Evolutionary conservation across 805 yeast species (phyloP).

Genomic region (Pichia nakasei): DNA sequence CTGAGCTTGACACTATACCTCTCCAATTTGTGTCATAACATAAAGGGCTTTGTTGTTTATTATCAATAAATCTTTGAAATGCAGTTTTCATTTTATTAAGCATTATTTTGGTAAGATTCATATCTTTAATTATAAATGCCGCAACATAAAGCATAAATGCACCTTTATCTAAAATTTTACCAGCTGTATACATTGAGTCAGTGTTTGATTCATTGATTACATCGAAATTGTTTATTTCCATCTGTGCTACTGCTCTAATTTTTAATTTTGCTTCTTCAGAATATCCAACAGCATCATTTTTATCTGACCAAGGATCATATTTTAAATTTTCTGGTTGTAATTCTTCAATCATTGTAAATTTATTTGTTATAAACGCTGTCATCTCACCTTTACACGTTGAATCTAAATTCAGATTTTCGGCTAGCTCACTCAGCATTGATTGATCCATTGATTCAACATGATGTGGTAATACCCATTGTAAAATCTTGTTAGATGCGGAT

Average conservation of each 20-base stretch:
- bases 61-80: conserved; percentile 55
- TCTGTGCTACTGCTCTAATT: conserved; percentile 40
- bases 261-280: conserved; percentile 30
- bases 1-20: conserved; percentile 68
- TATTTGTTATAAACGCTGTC: conserved; percentile 35
- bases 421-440: conserved; percentile 15
- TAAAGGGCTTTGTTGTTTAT: conserved; percentile 64
- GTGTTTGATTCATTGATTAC: conserved; percentile 49
- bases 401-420: conserved; percentile 30
- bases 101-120: conserved; percentile 38
- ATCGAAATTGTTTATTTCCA: conserved; percentile 45
- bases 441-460: conserved; percentile 31
- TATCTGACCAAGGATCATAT: conserved; percentile 53
- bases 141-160: conserved; percentile 77
- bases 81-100: conserved; percentile 59
- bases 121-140: conserved; percentile 54
- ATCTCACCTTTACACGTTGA: conserved; percentile 48
- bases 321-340: conserved; percentile 27
- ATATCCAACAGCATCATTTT: conserved; percentile 29
- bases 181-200: conserved; percentile 86
- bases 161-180: conserved; percentile 81
- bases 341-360: conserved; percentile 22
- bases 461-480: conserved; percentile 48
- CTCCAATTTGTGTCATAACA: conserved; percentile 73
- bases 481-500: conserved; percentile 15